Evolutionary conservation across 2,329 filamentous ascomycete genomes (phyloP).

Genomic region (Colletotrichum sp.): DNA sequence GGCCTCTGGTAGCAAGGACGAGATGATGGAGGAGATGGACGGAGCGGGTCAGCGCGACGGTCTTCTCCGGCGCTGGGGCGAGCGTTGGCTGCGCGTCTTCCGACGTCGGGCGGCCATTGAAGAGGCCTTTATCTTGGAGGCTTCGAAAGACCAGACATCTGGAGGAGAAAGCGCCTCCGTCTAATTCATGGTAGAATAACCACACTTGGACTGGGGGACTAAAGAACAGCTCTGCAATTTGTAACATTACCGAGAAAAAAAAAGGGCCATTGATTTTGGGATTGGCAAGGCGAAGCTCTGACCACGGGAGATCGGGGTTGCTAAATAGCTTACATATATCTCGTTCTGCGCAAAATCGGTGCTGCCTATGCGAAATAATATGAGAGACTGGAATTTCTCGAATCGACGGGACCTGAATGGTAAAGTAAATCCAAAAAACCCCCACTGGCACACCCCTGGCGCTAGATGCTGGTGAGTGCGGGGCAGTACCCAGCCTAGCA

Average conservation of each 20-base stretch:
- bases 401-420: neutral
- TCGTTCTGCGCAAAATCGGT: neutral
- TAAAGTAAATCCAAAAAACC: neutral
- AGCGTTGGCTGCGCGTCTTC: slow-evolving; percentile 87
- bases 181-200: neutral
- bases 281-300: neutral
- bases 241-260: slow-evolving; percentile 1
- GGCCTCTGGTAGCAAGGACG: slow-evolving; percentile 75
- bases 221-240: neutral
- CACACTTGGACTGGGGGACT: neutral
- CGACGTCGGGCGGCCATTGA: slow-evolving; percentile 83
- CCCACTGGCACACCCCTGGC: neutral
- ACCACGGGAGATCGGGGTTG: neutral
- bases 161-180: neutral
- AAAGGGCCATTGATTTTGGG: neutral
- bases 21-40: slow-evolving; percentile 73
- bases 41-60: slow-evolving; percentile 63
- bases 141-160: slow-evolving; percentile 24
- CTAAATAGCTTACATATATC: neutral
- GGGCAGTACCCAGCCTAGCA: slow-evolving; percentile 9
- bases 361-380: neutral
- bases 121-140: slow-evolving; percentile 65
- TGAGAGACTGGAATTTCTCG: neutral
- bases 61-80: slow-evolving; percentile 79
- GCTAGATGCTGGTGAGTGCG: neutral